phyloP scores from a whole-genome alignment of 495 filamentous ascomycete genomes.

The Paragyromitra xinjiangensis region DNA sequence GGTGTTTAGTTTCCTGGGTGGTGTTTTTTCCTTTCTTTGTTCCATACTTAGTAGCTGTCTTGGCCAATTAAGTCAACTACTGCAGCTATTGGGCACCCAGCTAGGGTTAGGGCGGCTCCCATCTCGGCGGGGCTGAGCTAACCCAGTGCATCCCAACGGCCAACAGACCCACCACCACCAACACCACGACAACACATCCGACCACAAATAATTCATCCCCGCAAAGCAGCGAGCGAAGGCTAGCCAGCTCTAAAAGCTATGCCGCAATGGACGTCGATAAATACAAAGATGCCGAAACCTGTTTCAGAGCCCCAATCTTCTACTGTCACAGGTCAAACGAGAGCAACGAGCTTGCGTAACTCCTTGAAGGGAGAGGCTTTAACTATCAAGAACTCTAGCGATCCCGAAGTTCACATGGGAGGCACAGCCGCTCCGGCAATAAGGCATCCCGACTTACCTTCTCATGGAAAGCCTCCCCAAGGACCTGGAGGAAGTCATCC shows the following conservation, averaged over 20 bases:
- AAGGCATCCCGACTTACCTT: neutral
- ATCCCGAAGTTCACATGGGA: constrained; percentile 4
- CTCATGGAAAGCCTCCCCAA: constrained; percentile 4
- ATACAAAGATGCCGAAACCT: constrained; percentile 15
- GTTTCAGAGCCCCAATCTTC: constrained; percentile 11
- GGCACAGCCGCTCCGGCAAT: constrained; percentile 8
- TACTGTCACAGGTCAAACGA: constrained; percentile 3
- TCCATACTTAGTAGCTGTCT: neutral
- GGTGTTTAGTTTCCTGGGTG: neutral
- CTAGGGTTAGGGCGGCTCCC: constrained; percentile 38
- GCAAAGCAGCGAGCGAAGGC: constrained; percentile 6
- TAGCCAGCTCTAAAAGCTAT: constrained; percentile 13
- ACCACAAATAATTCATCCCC: constrained; percentile 5
- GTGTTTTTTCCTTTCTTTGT: neutral
- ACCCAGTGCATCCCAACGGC: constrained; percentile 10
- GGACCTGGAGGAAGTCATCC: constrained; percentile 34
- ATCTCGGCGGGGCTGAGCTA: constrained; percentile 36
- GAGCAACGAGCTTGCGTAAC: constrained; percentile 19
- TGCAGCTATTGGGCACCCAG: neutral
- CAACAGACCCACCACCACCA: constrained; percentile 15
- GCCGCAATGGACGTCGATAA: constrained; percentile 31
- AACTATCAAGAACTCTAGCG: constrained; percentile 26
- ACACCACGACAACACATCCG: constrained; percentile 23
- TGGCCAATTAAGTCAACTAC: constrained; percentile 16
- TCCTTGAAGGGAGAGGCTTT: constrained; percentile 36